phyloP scores from a whole-genome alignment of 2,329 filamentous ascomycete species.

The Dothiorella sarmentorum region DNA sequence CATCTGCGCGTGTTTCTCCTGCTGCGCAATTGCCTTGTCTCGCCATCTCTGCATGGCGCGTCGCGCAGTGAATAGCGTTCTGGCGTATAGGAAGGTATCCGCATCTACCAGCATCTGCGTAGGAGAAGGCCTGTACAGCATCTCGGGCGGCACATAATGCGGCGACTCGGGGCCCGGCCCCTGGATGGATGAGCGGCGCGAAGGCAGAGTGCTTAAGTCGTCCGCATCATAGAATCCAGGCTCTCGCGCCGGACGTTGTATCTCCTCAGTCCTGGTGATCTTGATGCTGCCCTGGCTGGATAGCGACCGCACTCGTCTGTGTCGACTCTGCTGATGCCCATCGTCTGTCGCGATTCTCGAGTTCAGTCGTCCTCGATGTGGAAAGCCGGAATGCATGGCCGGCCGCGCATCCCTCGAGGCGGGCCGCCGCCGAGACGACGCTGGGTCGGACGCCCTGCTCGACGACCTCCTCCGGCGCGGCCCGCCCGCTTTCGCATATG shows the following conservation, averaged over 20 bases:
- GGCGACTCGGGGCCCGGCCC: slow-evolving; percentile 9
- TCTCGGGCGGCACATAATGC: slow-evolving; percentile 26
- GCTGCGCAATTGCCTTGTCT: slow-evolving; percentile 32
- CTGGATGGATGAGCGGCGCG: slow-evolving; percentile 8
- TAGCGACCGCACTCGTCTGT: slow-evolving; percentile 28
- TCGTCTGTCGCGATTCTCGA: not conserved
- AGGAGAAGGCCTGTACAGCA: slow-evolving; percentile 49
- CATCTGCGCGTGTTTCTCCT: slow-evolving; percentile 28
- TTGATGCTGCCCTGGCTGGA: slow-evolving; percentile 36
- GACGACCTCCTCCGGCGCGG: slow-evolving; percentile 22
- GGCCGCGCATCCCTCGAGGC: not conserved
- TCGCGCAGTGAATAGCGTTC: slow-evolving; percentile 37
- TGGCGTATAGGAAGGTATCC: slow-evolving; percentile 38
- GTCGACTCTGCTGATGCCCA: not conserved
- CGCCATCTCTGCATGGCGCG: slow-evolving; percentile 43
- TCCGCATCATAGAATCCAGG: slow-evolving; percentile 12
- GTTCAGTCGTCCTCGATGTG: slow-evolving; percentile 7
- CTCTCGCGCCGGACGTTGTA: not conserved
- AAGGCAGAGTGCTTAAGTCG: not conserved
- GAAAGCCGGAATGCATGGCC: slow-evolving; percentile 11
- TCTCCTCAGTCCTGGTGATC: slow-evolving; percentile 26
- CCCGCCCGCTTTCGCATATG: not conserved
- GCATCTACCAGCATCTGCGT: slow-evolving; percentile 51
- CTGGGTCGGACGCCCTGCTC: slow-evolving; percentile 23
- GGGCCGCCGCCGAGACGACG: not conserved